Conservation (phyloP, 768 basidiomycete species). For the Suillus hirtellus region DNA sequence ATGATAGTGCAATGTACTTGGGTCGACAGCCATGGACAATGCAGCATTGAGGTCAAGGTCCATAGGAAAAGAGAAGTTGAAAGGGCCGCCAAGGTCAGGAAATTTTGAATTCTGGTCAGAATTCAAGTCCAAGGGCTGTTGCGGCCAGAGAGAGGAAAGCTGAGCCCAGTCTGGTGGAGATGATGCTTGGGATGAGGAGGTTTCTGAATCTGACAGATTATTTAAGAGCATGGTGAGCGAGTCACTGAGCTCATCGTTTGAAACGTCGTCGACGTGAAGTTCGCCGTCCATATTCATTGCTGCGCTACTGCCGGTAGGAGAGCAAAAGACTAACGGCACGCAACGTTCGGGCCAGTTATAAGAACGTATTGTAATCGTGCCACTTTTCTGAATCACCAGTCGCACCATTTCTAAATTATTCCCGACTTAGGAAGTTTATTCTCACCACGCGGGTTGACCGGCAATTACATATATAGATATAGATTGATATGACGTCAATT, state of each 20-base stretch:
- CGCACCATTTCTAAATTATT: conserved; percentile 25
- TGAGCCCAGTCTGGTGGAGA: conserved; percentile 55
- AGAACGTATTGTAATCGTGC: conserved; percentile 20
- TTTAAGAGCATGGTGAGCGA: conserved; percentile 60
- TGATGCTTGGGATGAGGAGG: conserved; percentile 27
- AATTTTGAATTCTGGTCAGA: conserved; percentile 30
- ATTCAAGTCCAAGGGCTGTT: conserved; percentile 14
- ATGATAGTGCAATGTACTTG: conserved; percentile 57
- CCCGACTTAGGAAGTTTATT: conserved; percentile 22
- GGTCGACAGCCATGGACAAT: conserved; percentile 58
- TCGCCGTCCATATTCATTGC: not conserved
- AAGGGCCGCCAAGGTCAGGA: conserved; percentile 41
- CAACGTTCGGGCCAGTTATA: not conserved
- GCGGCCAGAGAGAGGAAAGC: conserved; percentile 49
- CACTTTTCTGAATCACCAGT: conserved; percentile 20
- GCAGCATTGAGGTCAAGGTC: conserved; percentile 58
- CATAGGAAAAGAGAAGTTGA: conserved; percentile 44
- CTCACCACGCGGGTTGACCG: conserved; percentile 18
- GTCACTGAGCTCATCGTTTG: conserved; percentile 35
- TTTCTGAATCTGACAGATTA: conserved; percentile 37
- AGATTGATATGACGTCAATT: no score
- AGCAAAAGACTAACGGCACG: not conserved
- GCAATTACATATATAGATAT: no score
- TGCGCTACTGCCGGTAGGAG: not conserved
- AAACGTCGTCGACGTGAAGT: conserved; percentile 1